Evolutionary conservation across 805 yeast genomes (phyloP), one percentile per base, ranked within the genome.

Genomic region (Kodamaea lidongshanica): DNA sequence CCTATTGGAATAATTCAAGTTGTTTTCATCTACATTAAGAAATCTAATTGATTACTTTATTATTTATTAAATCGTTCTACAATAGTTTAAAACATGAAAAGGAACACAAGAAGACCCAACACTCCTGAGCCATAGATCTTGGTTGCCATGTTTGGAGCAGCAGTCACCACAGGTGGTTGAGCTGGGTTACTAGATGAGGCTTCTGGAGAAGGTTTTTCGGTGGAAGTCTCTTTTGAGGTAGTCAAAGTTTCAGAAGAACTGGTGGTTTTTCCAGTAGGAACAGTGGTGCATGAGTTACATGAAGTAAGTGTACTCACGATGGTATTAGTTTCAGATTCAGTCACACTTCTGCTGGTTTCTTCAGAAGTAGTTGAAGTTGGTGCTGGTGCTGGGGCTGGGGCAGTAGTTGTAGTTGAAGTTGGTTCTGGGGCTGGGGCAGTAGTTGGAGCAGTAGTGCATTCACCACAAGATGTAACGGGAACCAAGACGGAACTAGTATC

Each of bases 91-190:
- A 29, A 22, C 22, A 29, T 12, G 16, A 29, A 14, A 12, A 27
- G 17, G 17, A 29, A 23, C 5, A 29, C 21, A 14, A 29, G 17
- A 8, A 23, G 22, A 13, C 32, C 32, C 22, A 29, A 29, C 6
- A 29, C n/a, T 8, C 32, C 32, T 7, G 32, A 23, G 7, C 27
- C 32, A 23, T 29, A 29, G 20, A 29, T n/a, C 11, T 29, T 26
- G 5, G 32, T 17, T 12, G 32, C 32, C 17, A 20, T 22, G 23
- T 29, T 29, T 9, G 26, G n/a, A 7, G 27, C 22, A 15, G 15
- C 19, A 9, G 16, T 23, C 7, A 12, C 24, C 24, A 6, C 16
- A 11, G 12, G 23, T 20, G 6, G 24, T 17, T 15, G 29, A 7
- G 20, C 28, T n/a, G 20, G n/a, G n/a, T n/a, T n/a, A 8, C 6